Base-by-base conservation (phyloP, 192 early-diverging fungal genomes). In the Rhizophlyctis rosea region DNA sequence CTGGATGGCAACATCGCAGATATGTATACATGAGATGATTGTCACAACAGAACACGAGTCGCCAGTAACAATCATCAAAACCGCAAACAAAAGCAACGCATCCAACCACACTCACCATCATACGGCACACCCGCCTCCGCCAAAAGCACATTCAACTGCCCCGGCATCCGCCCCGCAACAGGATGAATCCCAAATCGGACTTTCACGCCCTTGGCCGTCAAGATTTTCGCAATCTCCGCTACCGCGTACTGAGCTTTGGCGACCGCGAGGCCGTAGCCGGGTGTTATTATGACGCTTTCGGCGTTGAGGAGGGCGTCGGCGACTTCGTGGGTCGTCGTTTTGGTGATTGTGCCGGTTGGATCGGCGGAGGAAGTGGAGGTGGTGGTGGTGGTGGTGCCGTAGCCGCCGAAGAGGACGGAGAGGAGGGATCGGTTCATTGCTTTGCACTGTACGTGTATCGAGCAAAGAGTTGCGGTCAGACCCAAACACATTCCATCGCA, bases 191-290 rank as follows among this genome's bases (percentile, higher is more conserved):
- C 71, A 65, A 73, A 73, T 14, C 62, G 34, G 18, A 72, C 71
- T 28, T 73, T 57, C 24, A 73, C 51, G 11, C 71, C 71, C 13
- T 59, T 71, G 7, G 23, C 63, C 4, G 13, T 34, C 23, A 73
- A 34, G 30, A 53, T 65, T 34, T 73, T 73, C 9, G 62, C 66
- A 31, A 73, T 69, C 14, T 73, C 68, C 23, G 67, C 61, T 50
- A 73, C 64, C 35, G 69, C 71, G 55, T 73, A 73, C 51, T 73
- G 71, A 1, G 71, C 71, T 35, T 71, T 71, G 34, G 71, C 71
- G 9, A 73, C 71, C n/a, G 71, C 71, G 3, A 73, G 52, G 28
- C 71, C 71, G 54, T 73, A 73, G 28, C 71, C 71, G 32, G 71
- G 71, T n/a, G 64, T 62, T 50, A 73, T 73, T 44, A 73, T 73